Evolutionary conservation across 1,284 basidiomycete genomes (phyloP).

Genomic region (Kalmanozyma brasiliensis): DNA sequence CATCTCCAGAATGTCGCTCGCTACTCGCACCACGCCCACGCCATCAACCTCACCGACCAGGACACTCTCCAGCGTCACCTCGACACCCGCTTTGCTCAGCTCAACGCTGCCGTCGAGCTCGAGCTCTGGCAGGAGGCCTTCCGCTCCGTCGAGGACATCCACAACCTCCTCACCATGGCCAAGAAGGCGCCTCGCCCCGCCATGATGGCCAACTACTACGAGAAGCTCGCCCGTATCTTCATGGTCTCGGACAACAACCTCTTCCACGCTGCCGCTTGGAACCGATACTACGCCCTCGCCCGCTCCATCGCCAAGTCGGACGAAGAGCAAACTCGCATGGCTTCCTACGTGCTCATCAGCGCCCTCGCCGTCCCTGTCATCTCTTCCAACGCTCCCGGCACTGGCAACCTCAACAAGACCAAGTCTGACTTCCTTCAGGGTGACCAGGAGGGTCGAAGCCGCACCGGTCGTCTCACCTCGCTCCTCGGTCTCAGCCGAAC

Average conservation of each 20-base stretch:
- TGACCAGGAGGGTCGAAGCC: slow-evolving; percentile 70
- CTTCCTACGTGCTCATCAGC: slow-evolving; percentile 90
- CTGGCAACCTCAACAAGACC: slow-evolving; percentile 72
- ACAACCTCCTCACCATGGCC: slow-evolving; percentile 87
- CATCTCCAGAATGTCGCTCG: slow-evolving; percentile 95
- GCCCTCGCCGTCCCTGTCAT: slow-evolving; percentile 94
- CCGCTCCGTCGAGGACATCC: slow-evolving; percentile 97
- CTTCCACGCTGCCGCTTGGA: slow-evolving; percentile 97
- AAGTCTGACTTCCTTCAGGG: slow-evolving; percentile 74
- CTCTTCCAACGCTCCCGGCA: slow-evolving; percentile 70
- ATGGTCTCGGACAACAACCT: slow-evolving; percentile 84
- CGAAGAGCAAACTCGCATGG: slow-evolving; percentile 82
- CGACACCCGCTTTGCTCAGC: slow-evolving; percentile 96
- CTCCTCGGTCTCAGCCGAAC: slow-evolving; percentile 85
- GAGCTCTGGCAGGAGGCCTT: slow-evolving; percentile 99
- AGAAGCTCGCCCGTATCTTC: slow-evolving; percentile 96
- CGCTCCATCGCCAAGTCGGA: slow-evolving; percentile 69
- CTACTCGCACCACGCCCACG: slow-evolving; percentile 91
- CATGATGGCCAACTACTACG: slow-evolving; percentile 99
- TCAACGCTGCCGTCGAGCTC: slow-evolving; percentile 97
- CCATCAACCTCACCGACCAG: slow-evolving; percentile 97
- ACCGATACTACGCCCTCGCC: slow-evolving; percentile 74
- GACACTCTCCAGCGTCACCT: slow-evolving; percentile 97
- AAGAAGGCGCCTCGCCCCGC: slow-evolving; percentile 89
- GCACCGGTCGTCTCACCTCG: slow-evolving; percentile 81